These are phyloP conservation scores for Serendipita vermifera DNA, from an alignment of 768 basidiomycete species.

Conservation along the genomic window DNA sequence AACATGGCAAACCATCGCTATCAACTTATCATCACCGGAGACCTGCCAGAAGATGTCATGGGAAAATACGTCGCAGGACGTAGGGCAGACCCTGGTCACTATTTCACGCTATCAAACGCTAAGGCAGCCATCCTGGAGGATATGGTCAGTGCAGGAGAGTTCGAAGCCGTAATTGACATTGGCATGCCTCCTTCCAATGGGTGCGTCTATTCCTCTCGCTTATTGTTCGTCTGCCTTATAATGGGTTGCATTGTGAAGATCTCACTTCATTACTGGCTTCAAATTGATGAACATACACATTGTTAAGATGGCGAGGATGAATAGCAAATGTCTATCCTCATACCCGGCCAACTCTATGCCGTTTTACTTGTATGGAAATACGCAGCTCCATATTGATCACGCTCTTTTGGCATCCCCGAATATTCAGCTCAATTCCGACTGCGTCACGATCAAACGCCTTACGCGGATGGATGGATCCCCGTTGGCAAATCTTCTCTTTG, in stretches of 20 bases:
- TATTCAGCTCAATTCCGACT: slow-evolving; percentile 19
- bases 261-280: slow-evolving; percentile 13
- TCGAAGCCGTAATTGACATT: not conserved
- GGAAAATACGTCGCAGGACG: slow-evolving; percentile 13
- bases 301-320: slow-evolving; percentile 24
- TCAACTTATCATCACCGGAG: slow-evolving; percentile 28
- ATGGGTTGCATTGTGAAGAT: slow-evolving; percentile 2
- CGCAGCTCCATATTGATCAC: slow-evolving; percentile 27
- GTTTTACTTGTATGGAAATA: slow-evolving; percentile 31
- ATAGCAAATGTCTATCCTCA: slow-evolving; percentile 20
- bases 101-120: not conserved
- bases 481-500: no score
- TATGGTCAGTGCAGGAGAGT: not conserved
- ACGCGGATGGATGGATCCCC: no score
- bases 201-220: not conserved
- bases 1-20: slow-evolving; percentile 26
- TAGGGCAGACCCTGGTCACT: not conserved
- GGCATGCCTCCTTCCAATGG: not conserved
- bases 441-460: no score
- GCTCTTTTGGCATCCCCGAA: slow-evolving; percentile 22
- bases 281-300: slow-evolving; percentile 22
- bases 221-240: not conserved
- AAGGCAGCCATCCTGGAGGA: not conserved
- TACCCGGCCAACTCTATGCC: slow-evolving; percentile 24
- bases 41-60: slow-evolving; percentile 17